Conservation (phyloP, 2,329 filamentous ascomycete genomes). For the Iodosphaeria phyllophila region DNA sequence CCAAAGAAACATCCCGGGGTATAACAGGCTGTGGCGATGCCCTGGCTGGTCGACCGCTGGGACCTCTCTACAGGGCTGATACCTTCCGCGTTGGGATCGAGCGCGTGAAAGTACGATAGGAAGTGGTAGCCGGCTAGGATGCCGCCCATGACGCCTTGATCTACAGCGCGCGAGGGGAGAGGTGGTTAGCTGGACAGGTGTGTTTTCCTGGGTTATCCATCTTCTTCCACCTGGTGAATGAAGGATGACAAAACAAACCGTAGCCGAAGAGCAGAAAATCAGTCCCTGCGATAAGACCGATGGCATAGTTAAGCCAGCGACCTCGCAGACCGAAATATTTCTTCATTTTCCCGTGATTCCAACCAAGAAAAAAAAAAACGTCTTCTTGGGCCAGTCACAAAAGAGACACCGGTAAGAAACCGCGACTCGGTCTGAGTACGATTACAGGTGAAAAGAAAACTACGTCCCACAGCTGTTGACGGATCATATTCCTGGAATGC, state of each 20-base stretch:
- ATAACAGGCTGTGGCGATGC: conserved; percentile 34
- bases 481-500: too few species aligned
- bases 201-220: background rate
- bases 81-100: conserved; percentile 23
- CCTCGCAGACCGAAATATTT: conserved; percentile 47
- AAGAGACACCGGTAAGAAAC: too few species aligned
- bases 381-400: too few species aligned
- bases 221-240: background rate
- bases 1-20: conserved; percentile 40
- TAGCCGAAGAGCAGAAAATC: conserved; percentile 49
- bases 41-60: conserved; percentile 31
- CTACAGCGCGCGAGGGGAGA: conserved; percentile 23
- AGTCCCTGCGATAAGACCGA: conserved; percentile 52
- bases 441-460: too few species aligned
- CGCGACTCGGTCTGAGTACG: too few species aligned
- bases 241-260: conserved; percentile 16
- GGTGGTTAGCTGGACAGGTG: background rate
- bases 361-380: too few species aligned
- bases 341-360: too few species aligned
- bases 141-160: conserved; percentile 60
- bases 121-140: conserved; percentile 52
- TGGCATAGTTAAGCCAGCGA: conserved; percentile 45
- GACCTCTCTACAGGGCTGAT: conserved; percentile 15
- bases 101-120: conserved; percentile 30
- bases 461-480: too few species aligned